phyloP scores from a whole-genome alignment of 768 basidiomycete species.

The Baorangia bicolor region DNA sequence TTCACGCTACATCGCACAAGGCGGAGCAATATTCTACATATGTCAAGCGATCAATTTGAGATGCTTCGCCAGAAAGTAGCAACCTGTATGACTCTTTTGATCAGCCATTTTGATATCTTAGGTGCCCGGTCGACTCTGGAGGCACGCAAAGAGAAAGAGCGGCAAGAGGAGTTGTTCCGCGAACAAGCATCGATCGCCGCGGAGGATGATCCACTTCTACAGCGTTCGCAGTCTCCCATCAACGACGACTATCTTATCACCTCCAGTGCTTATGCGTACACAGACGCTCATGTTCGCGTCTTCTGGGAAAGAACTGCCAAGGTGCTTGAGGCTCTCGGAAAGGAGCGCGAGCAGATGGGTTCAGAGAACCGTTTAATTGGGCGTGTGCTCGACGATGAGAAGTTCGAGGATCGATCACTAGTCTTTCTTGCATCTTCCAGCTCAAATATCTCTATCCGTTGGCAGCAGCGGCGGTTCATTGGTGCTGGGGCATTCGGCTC shows the following conservation, averaged over 20 bases:
- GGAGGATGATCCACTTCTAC: conserved; percentile 49
- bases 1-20: conserved; percentile 87
- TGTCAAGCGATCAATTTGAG: conserved; percentile 87
- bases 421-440: conserved; percentile 95
- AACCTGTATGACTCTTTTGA: conserved; percentile 94
- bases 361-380: conserved; percentile 78
- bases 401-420: conserved; percentile 89
- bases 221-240: conserved; percentile 39
- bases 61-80: conserved; percentile 90
- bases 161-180: conserved; percentile 60
- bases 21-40: conserved; percentile 84
- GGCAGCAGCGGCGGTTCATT: conserved; percentile 98
- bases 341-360: conserved; percentile 55
- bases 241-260: conserved; percentile 33
- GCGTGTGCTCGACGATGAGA: conserved; percentile 91
- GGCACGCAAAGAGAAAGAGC: conserved; percentile 87
- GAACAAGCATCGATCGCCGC: conserved; percentile 52
- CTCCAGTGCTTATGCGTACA: conserved; percentile 41
- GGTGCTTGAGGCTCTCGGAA: conserved; percentile 65
- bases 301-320: conserved; percentile 73
- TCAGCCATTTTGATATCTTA: conserved; percentile 96
- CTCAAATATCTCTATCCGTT: conserved; percentile 92
- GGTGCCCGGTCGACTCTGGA: conserved; percentile 88
- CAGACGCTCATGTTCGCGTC: conserved; percentile 63
- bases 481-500: conserved; percentile 98